Percentiles rank a stretch among this genome's conserved stretches.
phyloP scores from a whole-genome alignment of 1,139 yeast genomes.

The Blastobotrys capitulatus region DNA sequence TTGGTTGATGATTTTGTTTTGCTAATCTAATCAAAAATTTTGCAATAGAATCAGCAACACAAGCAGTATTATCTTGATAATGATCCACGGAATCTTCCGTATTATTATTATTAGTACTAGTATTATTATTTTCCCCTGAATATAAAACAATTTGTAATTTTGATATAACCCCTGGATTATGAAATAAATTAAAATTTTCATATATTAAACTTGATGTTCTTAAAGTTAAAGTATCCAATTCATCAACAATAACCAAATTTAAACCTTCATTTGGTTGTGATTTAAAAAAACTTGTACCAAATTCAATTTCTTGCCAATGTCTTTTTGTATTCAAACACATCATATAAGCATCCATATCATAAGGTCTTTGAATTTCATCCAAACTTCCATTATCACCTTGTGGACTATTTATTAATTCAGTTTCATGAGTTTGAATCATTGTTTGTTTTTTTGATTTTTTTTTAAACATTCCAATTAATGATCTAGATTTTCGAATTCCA shows the following conservation, averaged over 20 bases:
- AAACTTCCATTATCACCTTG: background rate
- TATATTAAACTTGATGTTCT: background rate
- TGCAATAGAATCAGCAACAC: background rate
- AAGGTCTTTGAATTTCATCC: background rate
- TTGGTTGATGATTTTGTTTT: background rate
- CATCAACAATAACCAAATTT: conserved; percentile 3
- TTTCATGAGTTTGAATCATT: background rate
- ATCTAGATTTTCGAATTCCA: background rate
- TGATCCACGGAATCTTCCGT: background rate
- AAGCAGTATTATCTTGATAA: background rate
- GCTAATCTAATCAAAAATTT: conserved; percentile 2
- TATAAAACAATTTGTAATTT: background rate
- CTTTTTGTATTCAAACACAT: background rate
- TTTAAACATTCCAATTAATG: background rate
- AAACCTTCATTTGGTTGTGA: conserved; percentile 1
- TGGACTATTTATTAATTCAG: background rate
- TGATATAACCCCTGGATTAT: background rate
- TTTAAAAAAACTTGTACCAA: background rate
- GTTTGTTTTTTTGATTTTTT: background rate
- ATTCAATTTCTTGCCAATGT: conserved; percentile 2
- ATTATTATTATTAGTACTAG: background rate
- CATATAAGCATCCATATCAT: conserved; percentile 2
- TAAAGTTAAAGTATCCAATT: background rate
- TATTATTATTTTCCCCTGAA: background rate
- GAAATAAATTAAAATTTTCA: background rate